phyloP scores from a whole-genome alignment of 176 grass and related monocot species.

The Oryza meyeriana region DNA sequence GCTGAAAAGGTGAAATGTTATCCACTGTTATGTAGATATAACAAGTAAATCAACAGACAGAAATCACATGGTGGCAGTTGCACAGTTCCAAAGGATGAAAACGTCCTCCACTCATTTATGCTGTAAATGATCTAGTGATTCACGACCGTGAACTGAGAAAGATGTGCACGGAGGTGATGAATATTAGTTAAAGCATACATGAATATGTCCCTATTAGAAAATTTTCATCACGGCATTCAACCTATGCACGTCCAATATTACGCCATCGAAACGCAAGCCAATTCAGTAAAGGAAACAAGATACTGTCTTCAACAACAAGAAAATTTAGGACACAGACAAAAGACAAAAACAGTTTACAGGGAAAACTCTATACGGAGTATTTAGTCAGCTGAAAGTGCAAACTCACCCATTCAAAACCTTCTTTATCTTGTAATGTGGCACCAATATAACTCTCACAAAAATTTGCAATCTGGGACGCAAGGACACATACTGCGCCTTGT shows the following conservation, averaged over 20 bases:
- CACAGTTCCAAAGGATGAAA: background rate
- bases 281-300: conserved; percentile 4
- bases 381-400: conserved; percentile 7
- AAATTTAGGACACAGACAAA: background rate
- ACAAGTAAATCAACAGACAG: background rate
- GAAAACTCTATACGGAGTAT: background rate
- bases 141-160: background rate
- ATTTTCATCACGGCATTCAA: background rate
- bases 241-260: background rate
- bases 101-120: background rate
- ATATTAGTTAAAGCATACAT: background rate
- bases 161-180: background rate
- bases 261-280: conserved; percentile 8
- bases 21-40: background rate
- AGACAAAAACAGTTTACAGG: background rate
- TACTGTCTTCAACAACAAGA: background rate
- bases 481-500: conserved; percentile 61
- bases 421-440: conserved; percentile 82
- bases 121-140: conserved; percentile 8
- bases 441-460: conserved; percentile 87
- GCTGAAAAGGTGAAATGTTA: background rate
- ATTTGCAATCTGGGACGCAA: conserved; percentile 97
- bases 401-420: conserved; percentile 90
- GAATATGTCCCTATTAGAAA: background rate
- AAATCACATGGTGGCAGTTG: background rate